Conservation (phyloP, 2,329 filamentous ascomycete species). For the Lanzia echinophila region DNA sequence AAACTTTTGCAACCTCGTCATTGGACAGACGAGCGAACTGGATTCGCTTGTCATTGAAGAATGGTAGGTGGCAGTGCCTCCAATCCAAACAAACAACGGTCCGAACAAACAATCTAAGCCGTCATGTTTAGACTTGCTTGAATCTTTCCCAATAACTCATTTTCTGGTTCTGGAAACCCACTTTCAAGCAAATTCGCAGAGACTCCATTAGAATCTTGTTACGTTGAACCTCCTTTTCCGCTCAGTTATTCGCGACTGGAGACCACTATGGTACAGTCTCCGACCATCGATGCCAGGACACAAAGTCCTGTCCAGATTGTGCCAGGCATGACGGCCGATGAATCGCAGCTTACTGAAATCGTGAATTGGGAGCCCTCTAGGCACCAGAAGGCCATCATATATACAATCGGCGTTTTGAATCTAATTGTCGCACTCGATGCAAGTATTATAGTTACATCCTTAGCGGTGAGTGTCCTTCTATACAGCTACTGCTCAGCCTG, state of each 20-base stretch:
- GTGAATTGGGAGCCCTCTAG: neutral
- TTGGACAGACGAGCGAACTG: neutral
- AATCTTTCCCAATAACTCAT: neutral
- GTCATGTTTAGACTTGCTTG: neutral
- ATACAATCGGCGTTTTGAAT: conserved; percentile 7
- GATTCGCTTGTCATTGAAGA: neutral
- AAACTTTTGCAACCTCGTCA: neutral
- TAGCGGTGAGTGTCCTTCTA: conserved; percentile 16
- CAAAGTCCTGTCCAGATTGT: neutral
- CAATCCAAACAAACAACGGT: too few relatives aligned
- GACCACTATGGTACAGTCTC: neutral
- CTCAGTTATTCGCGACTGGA: neutral
- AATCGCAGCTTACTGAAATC: neutral
- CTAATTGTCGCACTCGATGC: conserved; percentile 58
- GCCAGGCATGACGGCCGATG: neutral
- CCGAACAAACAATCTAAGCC: neutral
- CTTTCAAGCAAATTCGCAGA: neutral
- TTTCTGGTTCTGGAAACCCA: neutral
- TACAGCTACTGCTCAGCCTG: neutral
- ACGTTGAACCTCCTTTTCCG: neutral
- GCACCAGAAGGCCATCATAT: neutral
- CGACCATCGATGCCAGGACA: neutral
- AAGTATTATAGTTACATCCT: conserved; percentile 42
- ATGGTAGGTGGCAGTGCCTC: neutral
- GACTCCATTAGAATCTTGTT: neutral